phyloP scores from a whole-genome alignment of 352 stramenopile species.

The Phytophthora foliorum region DNA sequence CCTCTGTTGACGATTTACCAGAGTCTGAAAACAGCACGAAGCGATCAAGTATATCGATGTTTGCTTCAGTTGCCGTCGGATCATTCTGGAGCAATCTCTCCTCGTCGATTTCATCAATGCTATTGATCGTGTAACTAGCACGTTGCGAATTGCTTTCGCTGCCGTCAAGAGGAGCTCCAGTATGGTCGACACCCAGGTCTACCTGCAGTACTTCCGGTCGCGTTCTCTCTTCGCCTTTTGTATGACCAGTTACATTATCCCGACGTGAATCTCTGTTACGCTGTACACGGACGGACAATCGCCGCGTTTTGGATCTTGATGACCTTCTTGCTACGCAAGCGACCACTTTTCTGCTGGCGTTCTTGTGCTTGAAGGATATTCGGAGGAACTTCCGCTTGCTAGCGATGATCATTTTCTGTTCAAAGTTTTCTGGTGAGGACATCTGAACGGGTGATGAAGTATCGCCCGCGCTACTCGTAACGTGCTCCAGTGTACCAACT shows the following conservation, averaged over 20 bases:
- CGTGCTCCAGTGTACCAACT: background rate
- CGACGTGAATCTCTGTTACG: background rate
- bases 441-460: background rate
- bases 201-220: background rate
- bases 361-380: constrained; percentile 14
- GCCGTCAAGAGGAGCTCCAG: background rate
- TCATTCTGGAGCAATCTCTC: background rate
- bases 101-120: background rate
- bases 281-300: background rate
- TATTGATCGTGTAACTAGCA: background rate
- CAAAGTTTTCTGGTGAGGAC: background rate
- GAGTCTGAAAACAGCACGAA: constrained; percentile 25
- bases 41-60: background rate
- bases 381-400: constrained; percentile 10
- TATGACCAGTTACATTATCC: background rate
- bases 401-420: background rate
- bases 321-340: background rate
- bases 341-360: background rate
- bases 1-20: background rate
- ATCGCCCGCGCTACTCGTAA: background rate
- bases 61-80: background rate
- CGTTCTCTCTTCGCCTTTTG: background rate
- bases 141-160: background rate
- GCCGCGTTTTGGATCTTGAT: background rate
- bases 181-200: background rate